These are phyloP conservation scores for Tylopilus orsonianus DNA, from an alignment of 1,284 basidiomycete species.

Conservation along the genomic window DNA sequence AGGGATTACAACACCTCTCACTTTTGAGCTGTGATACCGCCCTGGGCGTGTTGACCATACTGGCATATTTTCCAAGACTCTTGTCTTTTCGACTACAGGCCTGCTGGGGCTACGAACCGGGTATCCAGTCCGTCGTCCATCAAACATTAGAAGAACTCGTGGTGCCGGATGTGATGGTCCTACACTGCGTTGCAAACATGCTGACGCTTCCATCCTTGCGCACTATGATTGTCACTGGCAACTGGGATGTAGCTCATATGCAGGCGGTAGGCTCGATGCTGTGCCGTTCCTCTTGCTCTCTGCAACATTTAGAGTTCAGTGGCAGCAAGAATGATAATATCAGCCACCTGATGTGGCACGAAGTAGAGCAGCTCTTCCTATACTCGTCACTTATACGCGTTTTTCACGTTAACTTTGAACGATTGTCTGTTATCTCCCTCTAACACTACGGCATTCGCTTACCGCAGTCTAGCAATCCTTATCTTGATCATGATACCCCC, in stretches of 20 bases:
- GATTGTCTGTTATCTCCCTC: too few relatives aligned
- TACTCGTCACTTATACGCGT: not conserved
- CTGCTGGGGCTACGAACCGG: not conserved
- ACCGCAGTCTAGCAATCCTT: too few relatives aligned
- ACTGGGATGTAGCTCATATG: not conserved
- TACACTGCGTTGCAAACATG: not conserved
- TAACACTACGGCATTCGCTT: too few relatives aligned
- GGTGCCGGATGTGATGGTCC: not conserved
- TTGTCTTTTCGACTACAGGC: not conserved
- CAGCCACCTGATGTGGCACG: not conserved
- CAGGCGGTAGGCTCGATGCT: not conserved
- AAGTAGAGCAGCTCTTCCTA: not conserved
- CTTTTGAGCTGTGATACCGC: not conserved
- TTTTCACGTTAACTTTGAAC: not conserved
- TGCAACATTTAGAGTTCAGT: not conserved
- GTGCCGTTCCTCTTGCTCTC: not conserved
- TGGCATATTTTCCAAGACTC: slow-evolving; percentile 1
- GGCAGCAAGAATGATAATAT: not conserved
- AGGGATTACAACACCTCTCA: not conserved
- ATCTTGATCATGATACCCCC: too few relatives aligned
- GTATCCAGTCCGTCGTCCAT: not conserved
- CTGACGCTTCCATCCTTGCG: slow-evolving; percentile 1
- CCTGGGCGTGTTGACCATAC: not conserved
- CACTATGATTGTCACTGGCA: not conserved
- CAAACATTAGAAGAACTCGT: not conserved